phyloP scores from a whole-genome alignment of 257 asterid species.

The Ilex aquifolium region DNA sequence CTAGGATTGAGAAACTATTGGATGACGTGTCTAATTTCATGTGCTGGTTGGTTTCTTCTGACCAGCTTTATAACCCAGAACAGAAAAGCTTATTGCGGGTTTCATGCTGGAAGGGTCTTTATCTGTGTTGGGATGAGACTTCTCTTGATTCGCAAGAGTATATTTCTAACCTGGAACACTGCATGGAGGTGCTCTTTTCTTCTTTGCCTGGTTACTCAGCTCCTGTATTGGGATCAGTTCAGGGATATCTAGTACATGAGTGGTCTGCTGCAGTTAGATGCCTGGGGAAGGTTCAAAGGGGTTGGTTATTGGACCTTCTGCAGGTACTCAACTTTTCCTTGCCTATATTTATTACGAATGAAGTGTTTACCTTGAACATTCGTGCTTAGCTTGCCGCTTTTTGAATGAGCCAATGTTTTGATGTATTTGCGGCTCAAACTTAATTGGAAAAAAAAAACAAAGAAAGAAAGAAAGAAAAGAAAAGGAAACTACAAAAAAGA shows the following conservation, averaged over 20 bases:
- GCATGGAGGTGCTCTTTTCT: constrained; percentile 65
- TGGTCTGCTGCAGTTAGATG: constrained; percentile 83
- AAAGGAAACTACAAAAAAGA: no score
- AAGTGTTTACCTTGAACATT: no score
- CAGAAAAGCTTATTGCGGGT: constrained; percentile 48
- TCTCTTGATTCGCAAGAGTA: constrained; percentile 38
- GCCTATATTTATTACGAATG: no score
- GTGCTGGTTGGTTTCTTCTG: constrained; percentile 42
- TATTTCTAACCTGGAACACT: constrained; percentile 48
- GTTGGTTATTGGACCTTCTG: constrained; percentile 68
- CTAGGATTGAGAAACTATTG: constrained; percentile 66
- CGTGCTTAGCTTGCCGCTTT: no score
- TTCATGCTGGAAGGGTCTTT: constrained; percentile 93
- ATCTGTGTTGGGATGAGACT: constrained; percentile 48
- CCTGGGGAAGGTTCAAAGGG: constrained; percentile 67
- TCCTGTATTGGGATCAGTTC: constrained; percentile 23
- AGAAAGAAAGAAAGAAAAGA: no score
- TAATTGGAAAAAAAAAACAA: no score
- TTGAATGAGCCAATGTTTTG: no score
- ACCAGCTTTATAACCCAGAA: constrained; percentile 28
- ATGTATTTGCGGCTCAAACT: no score
- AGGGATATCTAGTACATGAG: constrained; percentile 35
- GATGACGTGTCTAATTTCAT: constrained; percentile 62
- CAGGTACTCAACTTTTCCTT: constrained; percentile 35
- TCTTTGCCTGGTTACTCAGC: constrained; percentile 47